These are phyloP conservation scores for Pilasporangium apinafurcum DNA, from an alignment of 352 stramenopile genomes.

Conservation along the genomic window DNA sequence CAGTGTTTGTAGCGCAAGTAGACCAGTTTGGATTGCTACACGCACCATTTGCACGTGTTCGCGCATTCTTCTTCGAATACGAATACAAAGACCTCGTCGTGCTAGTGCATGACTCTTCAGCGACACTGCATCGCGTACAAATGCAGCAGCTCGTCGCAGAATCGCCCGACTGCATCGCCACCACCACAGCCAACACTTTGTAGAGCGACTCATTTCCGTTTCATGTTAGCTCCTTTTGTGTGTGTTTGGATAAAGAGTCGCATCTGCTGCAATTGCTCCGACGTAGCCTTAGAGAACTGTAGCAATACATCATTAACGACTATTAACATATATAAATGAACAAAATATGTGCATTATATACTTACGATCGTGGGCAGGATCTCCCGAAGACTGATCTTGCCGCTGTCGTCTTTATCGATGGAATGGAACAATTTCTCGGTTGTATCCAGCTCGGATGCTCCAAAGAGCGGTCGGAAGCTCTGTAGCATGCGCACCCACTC, in stretches of 20 bases:
- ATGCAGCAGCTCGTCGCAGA: conserved; percentile 39
- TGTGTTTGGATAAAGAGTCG: conserved; percentile 15
- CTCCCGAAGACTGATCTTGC: conserved; percentile 42
- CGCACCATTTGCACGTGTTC: conserved; percentile 72
- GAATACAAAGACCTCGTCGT: conserved; percentile 33
- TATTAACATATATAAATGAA: background rate
- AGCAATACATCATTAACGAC: conserved; percentile 2
- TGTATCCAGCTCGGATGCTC: conserved; percentile 10
- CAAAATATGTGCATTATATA: background rate
- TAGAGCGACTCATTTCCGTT: conserved; percentile 1
- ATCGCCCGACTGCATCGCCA: conserved; percentile 45
- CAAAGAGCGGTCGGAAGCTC: conserved; percentile 15
- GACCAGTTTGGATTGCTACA: conserved; percentile 89
- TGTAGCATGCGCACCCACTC: conserved; percentile 49
- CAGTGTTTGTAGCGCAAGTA: conserved; percentile 64
- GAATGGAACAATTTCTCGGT: conserved; percentile 42
- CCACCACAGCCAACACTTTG: conserved; percentile 11
- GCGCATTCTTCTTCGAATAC: conserved; percentile 84
- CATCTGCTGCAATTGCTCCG: conserved; percentile 47
- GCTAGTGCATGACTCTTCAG: conserved; percentile 27
- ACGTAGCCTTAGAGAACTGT: conserved; percentile 41
- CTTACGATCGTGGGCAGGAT: conserved; percentile 44
- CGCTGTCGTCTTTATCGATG: conserved; percentile 39
- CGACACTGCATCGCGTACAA: conserved; percentile 22
- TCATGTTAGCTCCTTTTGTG: background rate